phyloP scores from a whole-genome alignment of 2,329 filamentous ascomycete genomes.

The Colletotrichum sp. region DNA sequence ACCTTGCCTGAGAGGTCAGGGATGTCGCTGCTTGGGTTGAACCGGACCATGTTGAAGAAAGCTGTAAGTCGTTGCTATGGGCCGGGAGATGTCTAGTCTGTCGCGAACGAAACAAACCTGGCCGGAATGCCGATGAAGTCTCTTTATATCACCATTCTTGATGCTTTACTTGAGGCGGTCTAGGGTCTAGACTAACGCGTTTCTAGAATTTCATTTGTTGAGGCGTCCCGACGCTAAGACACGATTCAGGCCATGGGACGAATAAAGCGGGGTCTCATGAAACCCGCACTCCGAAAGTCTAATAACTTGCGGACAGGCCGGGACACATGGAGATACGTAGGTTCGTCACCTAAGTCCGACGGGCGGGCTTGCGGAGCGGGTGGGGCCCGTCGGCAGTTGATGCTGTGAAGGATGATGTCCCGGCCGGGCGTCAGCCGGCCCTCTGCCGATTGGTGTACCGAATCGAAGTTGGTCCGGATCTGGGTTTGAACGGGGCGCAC shows the following conservation, averaged over 20 bases:
- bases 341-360: neutral
- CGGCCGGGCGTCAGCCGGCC: neutral
- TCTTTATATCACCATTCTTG: neutral
- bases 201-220: neutral
- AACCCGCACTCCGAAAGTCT: neutral
- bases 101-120: neutral
- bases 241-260: neutral
- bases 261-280: neutral
- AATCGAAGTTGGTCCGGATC: neutral
- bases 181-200: neutral
- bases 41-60: neutral
- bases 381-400: neutral
- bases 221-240: neutral
- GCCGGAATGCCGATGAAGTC: neutral
- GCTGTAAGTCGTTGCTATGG: neutral
- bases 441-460: neutral
- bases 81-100: neutral
- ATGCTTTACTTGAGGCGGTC: neutral
- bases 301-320: neutral
- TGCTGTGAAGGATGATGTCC: neutral
- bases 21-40: conserved; percentile 11
- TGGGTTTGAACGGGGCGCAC: neutral
- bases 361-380: neutral
- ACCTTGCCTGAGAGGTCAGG: conserved; percentile 29
- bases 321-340: neutral